Evolutionary conservation across 2,329 filamentous ascomycete species (phyloP).

Genomic region (Fonsecaea nubica): DNA sequence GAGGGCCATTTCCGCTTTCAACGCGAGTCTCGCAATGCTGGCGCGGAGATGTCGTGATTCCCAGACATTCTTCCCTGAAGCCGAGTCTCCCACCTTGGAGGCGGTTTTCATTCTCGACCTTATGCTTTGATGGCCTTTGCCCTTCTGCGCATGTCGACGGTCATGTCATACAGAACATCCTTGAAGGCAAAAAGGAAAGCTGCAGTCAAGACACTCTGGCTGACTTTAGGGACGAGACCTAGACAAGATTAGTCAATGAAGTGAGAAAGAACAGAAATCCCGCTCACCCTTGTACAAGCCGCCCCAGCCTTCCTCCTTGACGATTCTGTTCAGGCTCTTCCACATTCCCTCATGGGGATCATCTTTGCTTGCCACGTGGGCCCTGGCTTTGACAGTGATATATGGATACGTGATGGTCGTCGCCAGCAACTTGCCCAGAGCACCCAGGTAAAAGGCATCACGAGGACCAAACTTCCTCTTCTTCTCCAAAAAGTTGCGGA

Average conservation of each 20-base stretch:
- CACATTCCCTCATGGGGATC: conserved; percentile 82
- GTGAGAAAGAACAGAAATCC: conserved; percentile 9
- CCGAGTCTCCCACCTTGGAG: not conserved
- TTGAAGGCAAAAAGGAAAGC: conserved; percentile 98
- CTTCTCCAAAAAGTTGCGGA: conserved; percentile 89
- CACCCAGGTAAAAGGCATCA: conserved; percentile 88
- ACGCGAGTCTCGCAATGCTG: not conserved
- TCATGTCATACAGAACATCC: conserved; percentile 81
- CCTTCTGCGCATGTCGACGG: conserved; percentile 31
- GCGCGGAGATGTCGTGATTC: not conserved
- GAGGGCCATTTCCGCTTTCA: not conserved
- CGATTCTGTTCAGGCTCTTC: conserved; percentile 76
- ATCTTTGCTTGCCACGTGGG: conserved; percentile 84
- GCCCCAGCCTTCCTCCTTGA: conserved; percentile 86
- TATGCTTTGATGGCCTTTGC: conserved; percentile 31
- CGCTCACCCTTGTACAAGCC: conserved; percentile 77
- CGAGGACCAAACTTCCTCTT: conserved; percentile 77
- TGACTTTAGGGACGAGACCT: conserved; percentile 96
- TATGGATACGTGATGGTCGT: conserved; percentile 97
- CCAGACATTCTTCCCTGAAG: not conserved
- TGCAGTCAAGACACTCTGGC: conserved; percentile 94
- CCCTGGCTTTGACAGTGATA: conserved; percentile 97
- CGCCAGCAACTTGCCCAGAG: conserved; percentile 90
- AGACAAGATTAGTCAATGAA: conserved; percentile 22
- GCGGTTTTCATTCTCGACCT: not conserved